These are phyloP conservation scores for Quercus variabilis DNA, from an alignment of 306 rosid genomes.

Conservation along the genomic window DNA sequence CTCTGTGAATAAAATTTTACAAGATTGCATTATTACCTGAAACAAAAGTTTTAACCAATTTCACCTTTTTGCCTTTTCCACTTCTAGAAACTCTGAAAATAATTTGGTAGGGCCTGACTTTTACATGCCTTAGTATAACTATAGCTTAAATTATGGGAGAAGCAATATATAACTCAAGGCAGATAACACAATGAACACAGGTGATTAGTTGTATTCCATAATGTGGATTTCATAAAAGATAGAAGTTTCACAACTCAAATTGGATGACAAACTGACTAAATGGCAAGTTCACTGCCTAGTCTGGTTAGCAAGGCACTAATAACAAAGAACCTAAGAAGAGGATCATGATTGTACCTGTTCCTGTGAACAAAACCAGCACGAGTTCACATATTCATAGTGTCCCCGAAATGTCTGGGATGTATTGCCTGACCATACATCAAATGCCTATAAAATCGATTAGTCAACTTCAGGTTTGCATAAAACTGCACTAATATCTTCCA, in stretches of 20 bases:
- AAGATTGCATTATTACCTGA: background rate
- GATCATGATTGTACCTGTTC: slow-evolving; percentile 65
- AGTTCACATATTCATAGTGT: slow-evolving; percentile 81
- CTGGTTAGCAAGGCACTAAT: slow-evolving; percentile 4
- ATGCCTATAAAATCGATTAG: slow-evolving; percentile 53
- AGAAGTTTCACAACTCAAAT: slow-evolving; percentile 9
- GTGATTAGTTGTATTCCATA: background rate
- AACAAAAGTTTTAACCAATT: background rate
- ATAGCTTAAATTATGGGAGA: background rate
- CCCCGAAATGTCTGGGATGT: slow-evolving; percentile 59
- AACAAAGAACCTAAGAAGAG: slow-evolving; percentile 8
- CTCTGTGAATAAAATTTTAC: background rate
- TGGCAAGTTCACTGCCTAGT: slow-evolving; percentile 1
- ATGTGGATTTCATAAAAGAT: slow-evolving; percentile 19
- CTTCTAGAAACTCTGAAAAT: background rate
- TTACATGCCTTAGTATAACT: background rate
- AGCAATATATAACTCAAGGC: background rate
- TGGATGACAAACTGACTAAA: background rate
- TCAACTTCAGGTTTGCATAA: slow-evolving; percentile 16
- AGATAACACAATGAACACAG: background rate
- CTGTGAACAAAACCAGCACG: slow-evolving; percentile 72
- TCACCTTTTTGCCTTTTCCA: background rate
- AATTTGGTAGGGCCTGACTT: background rate
- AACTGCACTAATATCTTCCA: slow-evolving; percentile 12
- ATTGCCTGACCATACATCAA: slow-evolving; percentile 87